Conservation (phyloP, 1,284 basidiomycete genomes). For the Pholiota adiposa region DNA sequence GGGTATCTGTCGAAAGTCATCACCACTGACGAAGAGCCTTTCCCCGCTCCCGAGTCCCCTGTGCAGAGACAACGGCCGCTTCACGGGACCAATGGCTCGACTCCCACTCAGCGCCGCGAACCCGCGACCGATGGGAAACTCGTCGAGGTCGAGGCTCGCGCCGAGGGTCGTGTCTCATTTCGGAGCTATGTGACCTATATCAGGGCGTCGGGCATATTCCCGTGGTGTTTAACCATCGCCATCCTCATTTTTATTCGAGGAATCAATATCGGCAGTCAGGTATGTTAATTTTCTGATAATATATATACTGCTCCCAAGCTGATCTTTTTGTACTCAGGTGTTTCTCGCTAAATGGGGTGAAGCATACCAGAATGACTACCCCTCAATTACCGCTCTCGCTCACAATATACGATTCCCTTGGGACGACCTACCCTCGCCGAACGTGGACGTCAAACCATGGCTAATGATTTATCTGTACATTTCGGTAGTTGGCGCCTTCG, state of each 20-base stretch:
- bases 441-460: slow-evolving; percentile 65
- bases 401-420: slow-evolving; percentile 40
- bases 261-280: slow-evolving; percentile 64
- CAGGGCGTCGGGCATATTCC: slow-evolving; percentile 58
- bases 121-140: slow-evolving; percentile 49
- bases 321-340: slow-evolving; percentile 41
- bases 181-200: slow-evolving; percentile 66
- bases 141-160: slow-evolving; percentile 64
- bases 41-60: slow-evolving; percentile 13
- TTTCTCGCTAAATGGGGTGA: slow-evolving; percentile 71
- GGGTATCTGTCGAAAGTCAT: slow-evolving; percentile 57
- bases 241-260: slow-evolving; percentile 60
- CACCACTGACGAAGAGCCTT: slow-evolving; percentile 47
- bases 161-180: slow-evolving; percentile 65
- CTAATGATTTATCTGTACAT: slow-evolving; percentile 67
- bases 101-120: slow-evolving; percentile 12
- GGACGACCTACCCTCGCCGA: slow-evolving; percentile 58
- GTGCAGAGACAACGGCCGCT: slow-evolving; percentile 7
- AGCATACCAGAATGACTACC: slow-evolving; percentile 50
- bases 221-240: slow-evolving; percentile 57
- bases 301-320: slow-evolving; percentile 2
- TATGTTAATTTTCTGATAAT: slow-evolving; percentile 26
- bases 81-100: slow-evolving; percentile 16
- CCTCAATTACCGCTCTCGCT: slow-evolving; percentile 26
- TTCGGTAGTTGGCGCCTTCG: slow-evolving; percentile 57